phyloP scores from a whole-genome alignment of 2,329 filamentous ascomycete genomes.

The Calycina herbarum region DNA sequence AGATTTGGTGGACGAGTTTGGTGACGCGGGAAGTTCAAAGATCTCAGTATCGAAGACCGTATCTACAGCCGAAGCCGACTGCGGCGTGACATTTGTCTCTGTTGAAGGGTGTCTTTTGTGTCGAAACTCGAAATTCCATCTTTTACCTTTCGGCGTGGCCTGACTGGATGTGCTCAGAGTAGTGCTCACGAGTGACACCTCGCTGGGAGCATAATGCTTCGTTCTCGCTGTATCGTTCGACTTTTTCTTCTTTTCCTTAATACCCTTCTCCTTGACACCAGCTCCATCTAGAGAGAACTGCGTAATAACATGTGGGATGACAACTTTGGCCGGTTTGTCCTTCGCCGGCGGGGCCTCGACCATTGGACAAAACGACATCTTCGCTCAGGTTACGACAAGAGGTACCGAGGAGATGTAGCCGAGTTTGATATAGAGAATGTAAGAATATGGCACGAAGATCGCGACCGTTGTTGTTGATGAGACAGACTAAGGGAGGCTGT shows the following conservation, averaged over 20 bases:
- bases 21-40: constrained; percentile 11
- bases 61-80: constrained; percentile 31
- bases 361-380: constrained; percentile 12
- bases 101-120: constrained; percentile 24
- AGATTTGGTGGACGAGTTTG: constrained; percentile 14
- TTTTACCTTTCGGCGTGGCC: constrained; percentile 21
- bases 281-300: constrained; percentile 11
- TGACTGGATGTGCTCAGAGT: constrained; percentile 12
- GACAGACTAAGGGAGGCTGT: constrained; percentile 1
- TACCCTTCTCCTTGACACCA: constrained; percentile 6
- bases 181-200: constrained; percentile 1
- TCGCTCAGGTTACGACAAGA: neutral
- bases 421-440: neutral
- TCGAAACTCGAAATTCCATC: constrained; percentile 24
- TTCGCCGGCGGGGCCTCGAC: neutral
- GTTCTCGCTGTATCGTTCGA: constrained; percentile 12
- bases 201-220: constrained; percentile 1
- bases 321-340: neutral
- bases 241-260: constrained; percentile 13
- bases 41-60: constrained; percentile 30
- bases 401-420: neutral
- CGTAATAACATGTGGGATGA: constrained; percentile 18
- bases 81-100: constrained; percentile 25
- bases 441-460: constrained; percentile 5
- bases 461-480: neutral